These are phyloP conservation scores for Beauveria bassiana DNA, from an alignment of 2,329 filamentous ascomycete genomes.

Conservation along the genomic window DNA sequence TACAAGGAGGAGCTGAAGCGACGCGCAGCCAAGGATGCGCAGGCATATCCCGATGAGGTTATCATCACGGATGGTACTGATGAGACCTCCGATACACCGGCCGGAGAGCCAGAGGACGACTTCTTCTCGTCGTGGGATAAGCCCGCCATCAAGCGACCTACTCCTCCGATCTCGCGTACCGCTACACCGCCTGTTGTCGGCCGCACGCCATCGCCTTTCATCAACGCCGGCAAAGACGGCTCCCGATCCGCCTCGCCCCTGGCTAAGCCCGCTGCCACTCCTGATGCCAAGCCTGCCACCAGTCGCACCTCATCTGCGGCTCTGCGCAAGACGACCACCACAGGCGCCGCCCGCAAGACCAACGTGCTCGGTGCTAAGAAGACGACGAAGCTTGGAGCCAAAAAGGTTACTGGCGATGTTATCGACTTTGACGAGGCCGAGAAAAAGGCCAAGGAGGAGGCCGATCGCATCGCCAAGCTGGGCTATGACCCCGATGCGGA, in stretches of 20 bases:
- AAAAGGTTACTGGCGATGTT: constrained; percentile 73
- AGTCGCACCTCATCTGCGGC: constrained; percentile 71
- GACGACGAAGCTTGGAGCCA: constrained; percentile 74
- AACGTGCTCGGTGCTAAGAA: constrained; percentile 86
- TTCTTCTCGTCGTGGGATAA: constrained; percentile 99
- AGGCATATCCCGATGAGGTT: constrained; percentile 83
- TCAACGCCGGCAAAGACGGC: constrained; percentile 66
- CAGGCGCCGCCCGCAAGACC: constrained; percentile 64
- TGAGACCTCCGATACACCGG: constrained; percentile 67
- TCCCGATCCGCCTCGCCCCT: constrained; percentile 81
- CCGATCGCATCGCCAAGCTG: constrained; percentile 88
- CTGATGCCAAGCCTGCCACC: constrained; percentile 50
- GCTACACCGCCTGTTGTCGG: constrained; percentile 75
- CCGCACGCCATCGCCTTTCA: constrained; percentile 82
- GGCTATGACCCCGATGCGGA: constrained; percentile 94
- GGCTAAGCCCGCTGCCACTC: constrained; percentile 43
- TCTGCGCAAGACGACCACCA: constrained; percentile 65
- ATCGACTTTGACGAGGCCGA: constrained; percentile 98
- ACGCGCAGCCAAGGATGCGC: constrained; percentile 72
- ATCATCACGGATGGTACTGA: constrained; percentile 69
- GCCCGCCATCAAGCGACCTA: constrained; percentile 91
- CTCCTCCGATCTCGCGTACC: constrained; percentile 84
- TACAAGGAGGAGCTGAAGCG: constrained; percentile 96
- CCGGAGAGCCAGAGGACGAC: constrained; percentile 81
- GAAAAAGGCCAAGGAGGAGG: constrained; percentile 94